Evolutionary conservation across 768 basidiomycete species (phyloP).

Genomic region (Leccinum variicolor): DNA sequence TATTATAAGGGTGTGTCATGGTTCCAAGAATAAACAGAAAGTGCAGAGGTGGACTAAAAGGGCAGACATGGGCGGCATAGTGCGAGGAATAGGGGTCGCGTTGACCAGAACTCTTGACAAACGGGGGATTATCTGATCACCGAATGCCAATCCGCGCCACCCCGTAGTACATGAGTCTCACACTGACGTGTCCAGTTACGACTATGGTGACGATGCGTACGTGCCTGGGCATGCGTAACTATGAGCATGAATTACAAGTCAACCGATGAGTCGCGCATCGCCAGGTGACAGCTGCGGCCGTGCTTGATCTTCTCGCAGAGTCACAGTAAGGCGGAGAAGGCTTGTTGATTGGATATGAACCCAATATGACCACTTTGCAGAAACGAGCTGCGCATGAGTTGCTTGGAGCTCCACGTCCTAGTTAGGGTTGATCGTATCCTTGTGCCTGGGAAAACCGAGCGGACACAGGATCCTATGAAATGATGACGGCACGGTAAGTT

Average conservation of each 20-base stretch:
- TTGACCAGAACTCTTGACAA: neutral
- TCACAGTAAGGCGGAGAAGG: neutral
- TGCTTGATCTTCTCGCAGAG: neutral
- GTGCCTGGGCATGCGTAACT: neutral
- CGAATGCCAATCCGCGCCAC: neutral
- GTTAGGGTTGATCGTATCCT: neutral
- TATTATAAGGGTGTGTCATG: neutral
- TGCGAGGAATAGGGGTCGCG: neutral
- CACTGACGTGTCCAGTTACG: neutral
- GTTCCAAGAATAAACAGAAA: neutral
- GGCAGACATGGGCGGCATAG: neutral
- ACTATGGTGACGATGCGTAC: neutral
- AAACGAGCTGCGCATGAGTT: neutral
- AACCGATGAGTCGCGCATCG: neutral
- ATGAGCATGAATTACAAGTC: neutral
- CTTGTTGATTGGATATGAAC: neutral
- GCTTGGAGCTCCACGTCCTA: neutral
- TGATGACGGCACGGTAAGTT: neutral
- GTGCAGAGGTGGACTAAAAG: neutral
- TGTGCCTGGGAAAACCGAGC: neutral
- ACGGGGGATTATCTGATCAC: neutral
- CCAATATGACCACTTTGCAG: neutral
- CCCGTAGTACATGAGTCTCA: neutral
- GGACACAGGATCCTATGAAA: neutral
- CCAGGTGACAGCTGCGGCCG: neutral